Base-by-base conservation (phyloP, 768 basidiomycete genomes). In the Harrya chromipes region DNA sequence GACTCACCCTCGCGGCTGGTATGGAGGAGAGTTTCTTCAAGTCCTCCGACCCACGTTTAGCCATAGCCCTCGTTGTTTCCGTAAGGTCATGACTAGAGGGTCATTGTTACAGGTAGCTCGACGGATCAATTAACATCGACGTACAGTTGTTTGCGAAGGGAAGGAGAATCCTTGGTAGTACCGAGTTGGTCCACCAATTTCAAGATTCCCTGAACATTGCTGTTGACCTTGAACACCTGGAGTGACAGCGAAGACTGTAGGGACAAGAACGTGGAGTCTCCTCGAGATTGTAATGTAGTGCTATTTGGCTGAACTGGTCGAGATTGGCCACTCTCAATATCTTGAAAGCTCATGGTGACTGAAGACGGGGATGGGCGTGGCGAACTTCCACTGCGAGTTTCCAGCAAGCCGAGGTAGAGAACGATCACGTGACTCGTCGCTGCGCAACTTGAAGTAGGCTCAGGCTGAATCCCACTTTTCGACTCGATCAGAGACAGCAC, bases 141-240 rank as follows among this genome's bases (percentile, higher is more conserved):
- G 55, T 61, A 95, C 94, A 98, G 71, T 44, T 83, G 87, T 69
- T 88, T 92, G 58, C 95, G 78, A 46, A 98, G 70, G 3, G 74
- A 68, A 1, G 85, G 81, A 16, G 86, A 90, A 66, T 98, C 94
- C 61, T 83, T 83, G 27, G 73, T 73, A 0, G 87, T 91, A 4
- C 95, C 95, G 1, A 99, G 80, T 67, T 94, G 90, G 63, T 98
- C 94, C n/a, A 98, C 91, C n/a, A 94, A 78, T 70, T 90, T 91
- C 59, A 92, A 69, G 42, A 99, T 94, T 14, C 90, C 95, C 62
- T 95, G 91, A 3, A 97, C 93, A 70, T 99, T 99, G 50, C 90
- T 82, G 61, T 95, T 94, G 74, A 98, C 93, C 81, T 98, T 98
- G 85, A 98, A 97, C 50, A 95, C 91, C 67, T 98, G 94, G 6